Evolutionary conservation across 441 rosid genomes (phyloP), one percentile per base, ranked within the genome.

Genomic region (Gossypium gossypioides): DNA sequence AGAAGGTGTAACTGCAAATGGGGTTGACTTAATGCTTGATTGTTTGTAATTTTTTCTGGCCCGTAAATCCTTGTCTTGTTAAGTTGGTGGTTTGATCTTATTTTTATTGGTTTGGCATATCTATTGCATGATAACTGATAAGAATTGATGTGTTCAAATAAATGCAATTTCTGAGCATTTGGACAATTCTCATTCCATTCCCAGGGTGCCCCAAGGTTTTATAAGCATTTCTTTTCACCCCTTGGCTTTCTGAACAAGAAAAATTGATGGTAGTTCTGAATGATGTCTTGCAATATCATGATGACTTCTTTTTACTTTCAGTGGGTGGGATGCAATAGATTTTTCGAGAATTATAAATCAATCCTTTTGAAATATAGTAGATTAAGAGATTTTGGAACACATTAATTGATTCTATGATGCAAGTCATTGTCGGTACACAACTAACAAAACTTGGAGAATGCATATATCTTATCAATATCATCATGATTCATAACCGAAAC

Each of bases 401-500:
- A 13, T 44, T 21, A 21, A 24, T 13, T 21, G 34, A 18, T 46
- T 46, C 51, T 18, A 9, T 22, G 52, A 19, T 13, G 18, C 32
- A 19, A 42, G 18, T 19, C 10, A 65, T 24, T 10, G 18, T 42
- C 9, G 4, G 24, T 21, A 65, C 19, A 12, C 32, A 65, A 24
- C 12, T 21, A 22, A 67, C 1, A n/a, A 4, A 13, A 24, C 42
- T 52, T 24, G 21, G 22, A 44, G 21, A 67, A 13, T 42, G 54
- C 10, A 46, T 19, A 13, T 48, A 16, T 48, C 56, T 44, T 67
- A 44, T 32, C n/a, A 32, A 48, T 67, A 5, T 67, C 40, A 24
- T 22, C 37, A 48, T 37, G 10, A 24, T 19, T 67, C 71, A 67
- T 67, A 67, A 67, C 71, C 6, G 4, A 24, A 67, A 48, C 58